phyloP scores from a whole-genome alignment of 441 rosid genomes.

The Erodium texanum region DNA sequence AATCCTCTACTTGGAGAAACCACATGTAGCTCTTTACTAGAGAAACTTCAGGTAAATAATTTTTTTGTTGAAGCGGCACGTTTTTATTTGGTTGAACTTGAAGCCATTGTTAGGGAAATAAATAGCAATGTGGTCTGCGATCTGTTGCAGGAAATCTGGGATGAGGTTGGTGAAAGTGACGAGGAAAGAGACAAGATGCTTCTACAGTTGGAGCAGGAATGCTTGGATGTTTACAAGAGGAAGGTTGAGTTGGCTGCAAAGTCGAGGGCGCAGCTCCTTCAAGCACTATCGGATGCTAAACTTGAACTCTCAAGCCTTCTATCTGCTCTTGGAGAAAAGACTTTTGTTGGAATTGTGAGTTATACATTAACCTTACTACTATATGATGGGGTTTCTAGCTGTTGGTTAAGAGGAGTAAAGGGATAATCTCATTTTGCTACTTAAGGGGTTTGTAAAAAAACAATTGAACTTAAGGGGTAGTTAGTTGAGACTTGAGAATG shows the following conservation, averaged over 20 bases:
- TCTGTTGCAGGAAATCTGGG: conserved; percentile 79
- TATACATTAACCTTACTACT: neutral
- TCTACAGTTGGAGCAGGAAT: conserved; percentile 88
- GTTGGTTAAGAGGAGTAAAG: neutral
- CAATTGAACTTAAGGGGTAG: too few relatives aligned
- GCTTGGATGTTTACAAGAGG: conserved; percentile 89
- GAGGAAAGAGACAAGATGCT: conserved; percentile 84
- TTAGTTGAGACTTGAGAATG: too few relatives aligned
- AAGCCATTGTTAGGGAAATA: neutral
- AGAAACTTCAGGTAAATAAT: conserved; percentile 76
- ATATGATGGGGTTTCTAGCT: neutral
- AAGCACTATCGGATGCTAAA: conserved; percentile 76
- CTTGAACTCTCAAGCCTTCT: conserved; percentile 72
- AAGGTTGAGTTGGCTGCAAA: conserved; percentile 86
- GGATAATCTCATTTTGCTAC: too few relatives aligned
- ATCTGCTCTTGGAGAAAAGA: conserved; percentile 78
- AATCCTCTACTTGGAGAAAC: conserved; percentile 80
- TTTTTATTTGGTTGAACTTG: neutral
- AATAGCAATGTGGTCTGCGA: conserved; percentile 5
- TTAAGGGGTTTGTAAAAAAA: too few relatives aligned
- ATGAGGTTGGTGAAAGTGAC: conserved; percentile 93
- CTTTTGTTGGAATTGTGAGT: conserved; percentile 58
- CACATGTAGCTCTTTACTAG: conserved; percentile 79
- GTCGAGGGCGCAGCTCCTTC: conserved; percentile 82
- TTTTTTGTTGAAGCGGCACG: neutral